phyloP scores from a whole-genome alignment of 139 green algal species.

The Gonium pectorale region DNA sequence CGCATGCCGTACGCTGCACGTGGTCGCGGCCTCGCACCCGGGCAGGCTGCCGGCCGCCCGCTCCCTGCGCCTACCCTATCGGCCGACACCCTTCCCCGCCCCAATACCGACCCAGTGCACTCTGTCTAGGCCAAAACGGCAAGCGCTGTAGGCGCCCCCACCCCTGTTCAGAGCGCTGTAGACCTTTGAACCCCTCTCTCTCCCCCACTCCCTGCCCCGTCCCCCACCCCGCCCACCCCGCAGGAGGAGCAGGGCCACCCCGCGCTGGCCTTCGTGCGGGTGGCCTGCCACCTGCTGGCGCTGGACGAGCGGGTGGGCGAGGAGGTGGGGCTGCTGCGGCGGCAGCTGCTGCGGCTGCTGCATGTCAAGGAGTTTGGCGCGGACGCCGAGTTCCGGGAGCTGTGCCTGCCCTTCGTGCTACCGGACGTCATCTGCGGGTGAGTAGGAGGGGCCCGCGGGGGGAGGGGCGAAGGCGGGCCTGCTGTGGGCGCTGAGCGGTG shows the following conservation, averaged over 20 bases:
- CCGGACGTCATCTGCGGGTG: slow-evolving; percentile 88
- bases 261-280: slow-evolving; percentile 88
- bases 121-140: too few relatives aligned
- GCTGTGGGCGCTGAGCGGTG: too few relatives aligned
- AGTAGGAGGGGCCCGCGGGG: not conserved
- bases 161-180: too few relatives aligned
- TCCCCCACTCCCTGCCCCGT: not conserved
- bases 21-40: too few relatives aligned
- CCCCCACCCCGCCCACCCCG: not conserved
- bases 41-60: too few relatives aligned
- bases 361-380: slow-evolving; percentile 87
- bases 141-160: too few relatives aligned
- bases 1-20: too few relatives aligned
- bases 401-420: slow-evolving; percentile 87
- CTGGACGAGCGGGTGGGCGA: slow-evolving; percentile 77
- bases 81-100: too few relatives aligned
- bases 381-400: slow-evolving; percentile 81
- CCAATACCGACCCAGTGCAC: too few relatives aligned
- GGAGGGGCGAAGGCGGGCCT: too few relatives aligned
- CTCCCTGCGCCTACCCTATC: too few relatives aligned
- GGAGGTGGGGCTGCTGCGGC: slow-evolving; percentile 77
- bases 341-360: slow-evolving; percentile 87
- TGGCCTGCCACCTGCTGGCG: slow-evolving; percentile 78
- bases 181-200: too few relatives aligned
- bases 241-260: slow-evolving; percentile 82